Percentiles rank a stretch among this genome's conserved stretches.
These are phyloP conservation scores for Calendula officinalis DNA, from an alignment of 129 eudicot species.

Conservation along the genomic window DNA sequence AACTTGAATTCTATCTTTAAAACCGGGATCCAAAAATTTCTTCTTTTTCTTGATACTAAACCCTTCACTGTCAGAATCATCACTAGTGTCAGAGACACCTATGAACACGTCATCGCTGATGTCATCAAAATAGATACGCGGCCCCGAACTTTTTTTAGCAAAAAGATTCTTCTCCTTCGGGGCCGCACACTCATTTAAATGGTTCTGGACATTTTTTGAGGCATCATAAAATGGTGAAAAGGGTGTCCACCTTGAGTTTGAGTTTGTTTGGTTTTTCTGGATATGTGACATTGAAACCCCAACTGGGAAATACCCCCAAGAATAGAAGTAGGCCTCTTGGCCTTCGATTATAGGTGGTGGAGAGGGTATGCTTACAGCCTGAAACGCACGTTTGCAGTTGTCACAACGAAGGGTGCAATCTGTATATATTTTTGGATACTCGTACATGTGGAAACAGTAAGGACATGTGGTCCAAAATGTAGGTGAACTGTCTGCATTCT, in stretches of 20 bases:
- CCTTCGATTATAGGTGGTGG: slow-evolving; percentile 61
- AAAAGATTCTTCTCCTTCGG: slow-evolving; percentile 4
- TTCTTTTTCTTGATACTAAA: slow-evolving; percentile 26
- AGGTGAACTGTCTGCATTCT: slow-evolving; percentile 32
- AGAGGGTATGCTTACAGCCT: slow-evolving; percentile 59
- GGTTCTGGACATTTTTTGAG: slow-evolving; percentile 33
- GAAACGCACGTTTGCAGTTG: slow-evolving; percentile 80
- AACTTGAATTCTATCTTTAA: slow-evolving; percentile 23
- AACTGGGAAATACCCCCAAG: slow-evolving; percentile 84
- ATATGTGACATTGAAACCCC: slow-evolving; percentile 59
- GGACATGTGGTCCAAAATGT: slow-evolving; percentile 93
- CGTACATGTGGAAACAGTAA: slow-evolving; percentile 69
- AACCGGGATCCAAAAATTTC: slow-evolving; percentile 15
- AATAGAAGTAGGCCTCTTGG: slow-evolving; percentile 54
- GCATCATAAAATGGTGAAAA: slow-evolving; percentile 64
- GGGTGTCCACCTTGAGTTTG: slow-evolving; percentile 56
- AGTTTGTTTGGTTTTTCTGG: slow-evolving; percentile 39
- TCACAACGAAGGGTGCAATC: slow-evolving; percentile 74
- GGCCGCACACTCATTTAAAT: slow-evolving; percentile 20
- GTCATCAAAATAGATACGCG: slow-evolving; percentile 68
- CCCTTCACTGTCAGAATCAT: slow-evolving; percentile 75
- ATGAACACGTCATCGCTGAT: slow-evolving; percentile 46
- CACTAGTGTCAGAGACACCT: slow-evolving; percentile 58
- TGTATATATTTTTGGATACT: slow-evolving; percentile 51
- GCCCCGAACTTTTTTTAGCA: slow-evolving; percentile 31